Percentiles rank a stretch among this genome's conserved stretches.
These are phyloP conservation scores for Vanderwaltozyma polyspora DNA, from an alignment of 805 yeast species.

Conservation along the genomic window DNA sequence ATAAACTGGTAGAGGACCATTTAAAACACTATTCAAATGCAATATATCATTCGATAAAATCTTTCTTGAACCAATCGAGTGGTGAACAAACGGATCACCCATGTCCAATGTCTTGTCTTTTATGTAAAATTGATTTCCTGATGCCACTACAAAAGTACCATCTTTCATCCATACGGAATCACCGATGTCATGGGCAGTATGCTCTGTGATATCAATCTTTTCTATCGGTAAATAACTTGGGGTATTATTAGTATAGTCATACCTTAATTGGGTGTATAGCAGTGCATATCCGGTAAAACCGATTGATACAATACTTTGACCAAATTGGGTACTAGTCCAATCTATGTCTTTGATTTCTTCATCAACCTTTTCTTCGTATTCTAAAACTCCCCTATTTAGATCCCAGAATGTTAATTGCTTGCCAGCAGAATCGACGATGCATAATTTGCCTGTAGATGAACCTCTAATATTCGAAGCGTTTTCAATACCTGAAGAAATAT, in stretches of 20 bases:
- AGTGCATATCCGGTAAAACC: slow-evolving; percentile 59
- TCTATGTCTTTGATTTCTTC: slow-evolving; percentile 58
- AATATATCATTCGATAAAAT: slow-evolving; percentile 46
- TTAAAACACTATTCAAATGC: slow-evolving; percentile 62
- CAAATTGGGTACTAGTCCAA: slow-evolving; percentile 65
- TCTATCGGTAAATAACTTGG: slow-evolving; percentile 73
- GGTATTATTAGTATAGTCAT: slow-evolving; percentile 72
- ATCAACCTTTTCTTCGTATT: slow-evolving; percentile 37
- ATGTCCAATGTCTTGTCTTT: slow-evolving; percentile 60
- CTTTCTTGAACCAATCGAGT: slow-evolving; percentile 47
- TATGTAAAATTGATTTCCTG: slow-evolving; percentile 82
- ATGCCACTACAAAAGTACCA: slow-evolving; percentile 70
- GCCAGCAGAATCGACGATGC: slow-evolving; percentile 50
- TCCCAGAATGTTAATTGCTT: slow-evolving; percentile 69
- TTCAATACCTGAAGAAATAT: slow-evolving; percentile 44
- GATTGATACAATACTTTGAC: slow-evolving; percentile 66
- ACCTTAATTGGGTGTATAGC: slow-evolving; percentile 71
- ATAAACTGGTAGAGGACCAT: slow-evolving; percentile 82
- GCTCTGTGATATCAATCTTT: slow-evolving; percentile 55
- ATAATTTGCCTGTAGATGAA: slow-evolving; percentile 65
- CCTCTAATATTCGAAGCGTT: slow-evolving; percentile 51
- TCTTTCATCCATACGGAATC: slow-evolving; percentile 80
- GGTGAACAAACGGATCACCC: slow-evolving; percentile 38
- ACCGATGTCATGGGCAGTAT: slow-evolving; percentile 73
- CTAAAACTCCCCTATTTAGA: slow-evolving; percentile 51